Base-by-base conservation (phyloP, 768 basidiomycete species). In the Strobilomyces confusus region DNA sequence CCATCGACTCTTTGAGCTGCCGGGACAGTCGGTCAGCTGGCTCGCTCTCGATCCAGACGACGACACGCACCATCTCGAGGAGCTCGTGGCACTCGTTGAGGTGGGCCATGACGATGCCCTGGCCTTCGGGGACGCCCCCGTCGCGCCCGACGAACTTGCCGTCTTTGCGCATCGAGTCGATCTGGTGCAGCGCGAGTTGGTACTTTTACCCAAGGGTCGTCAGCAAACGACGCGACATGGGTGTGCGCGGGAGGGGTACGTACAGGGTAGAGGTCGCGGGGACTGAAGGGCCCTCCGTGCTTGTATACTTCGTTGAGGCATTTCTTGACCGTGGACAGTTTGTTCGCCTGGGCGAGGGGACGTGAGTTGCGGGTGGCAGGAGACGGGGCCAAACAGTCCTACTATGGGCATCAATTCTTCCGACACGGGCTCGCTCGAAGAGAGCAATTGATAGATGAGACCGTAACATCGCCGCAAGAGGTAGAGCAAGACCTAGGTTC, bases 381-480 rank as follows among this genome's bases (percentile, higher is more conserved):
- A 20, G 49, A 37, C 2, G 48, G n/a, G 34, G 20, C 19, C 0
- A 50, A 17, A 40, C 57, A 65, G 37, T 66, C 82, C 51, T 69
- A 95, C 95, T 36, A 97, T 81, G 6, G 95, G 95, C 90, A 98
- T 98, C 15, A 99, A 75, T 69, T 98, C 97, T 70, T 99, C 97
- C 0, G 93, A 95, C 3, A 99, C 94, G 0, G 97, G 97, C 72
- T 98, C 95, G 57, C 90, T 92, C 19, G 93, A 93, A 23, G 93
- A 94, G 57, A 99, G 80, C 45, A 99, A 71, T 26, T 88, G 81
- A 70, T 98, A 98, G 61, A 97, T 95, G 48, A 98, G 80, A 56
- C 95, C 95, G 69, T 98, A 95, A 75, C 97, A 99, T 66, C 95
- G 82, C 62, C 95, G 77, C 49, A 99, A 77, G 34, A 98, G 80